Evolutionary conservation across 2,329 filamentous ascomycete species (phyloP).

Genomic region (Pestalotiopsis sp.): DNA sequence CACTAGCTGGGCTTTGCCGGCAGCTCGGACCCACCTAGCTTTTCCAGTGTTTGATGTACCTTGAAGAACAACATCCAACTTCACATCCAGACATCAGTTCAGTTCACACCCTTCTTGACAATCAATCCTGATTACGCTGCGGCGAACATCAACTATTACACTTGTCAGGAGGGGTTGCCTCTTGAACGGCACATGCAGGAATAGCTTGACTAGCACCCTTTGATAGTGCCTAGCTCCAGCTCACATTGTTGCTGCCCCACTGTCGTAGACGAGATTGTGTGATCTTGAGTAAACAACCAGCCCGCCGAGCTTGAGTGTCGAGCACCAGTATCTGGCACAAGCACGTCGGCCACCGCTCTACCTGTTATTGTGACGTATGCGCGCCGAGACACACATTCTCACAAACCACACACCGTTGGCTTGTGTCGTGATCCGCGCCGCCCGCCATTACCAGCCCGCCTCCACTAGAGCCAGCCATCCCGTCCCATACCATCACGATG

Average conservation of each 20-base stretch:
- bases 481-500: conserved; percentile 56
- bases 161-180: background rate
- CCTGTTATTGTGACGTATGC: background rate
- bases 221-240: conserved; percentile 4
- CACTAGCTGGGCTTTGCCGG: background rate
- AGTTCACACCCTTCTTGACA: background rate
- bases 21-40: background rate
- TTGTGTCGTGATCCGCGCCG: background rate
- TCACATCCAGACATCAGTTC: background rate
- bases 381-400: background rate
- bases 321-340: background rate
- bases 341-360: background rate
- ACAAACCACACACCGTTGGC: background rate
- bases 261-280: conserved; percentile 13
- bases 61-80: background rate
- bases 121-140: too few relatives aligned
- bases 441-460: background rate
- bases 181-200: conserved; percentile 6
- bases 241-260: conserved; percentile 3
- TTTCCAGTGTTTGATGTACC: background rate
- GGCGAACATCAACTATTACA: background rate
- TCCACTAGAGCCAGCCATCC: background rate
- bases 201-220: conserved; percentile 15
- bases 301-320: background rate
- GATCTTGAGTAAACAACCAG: conserved; percentile 14